These are phyloP conservation scores for Corymbia maculata DNA, from an alignment of 345 rosid genomes.

Conservation along the genomic window DNA sequence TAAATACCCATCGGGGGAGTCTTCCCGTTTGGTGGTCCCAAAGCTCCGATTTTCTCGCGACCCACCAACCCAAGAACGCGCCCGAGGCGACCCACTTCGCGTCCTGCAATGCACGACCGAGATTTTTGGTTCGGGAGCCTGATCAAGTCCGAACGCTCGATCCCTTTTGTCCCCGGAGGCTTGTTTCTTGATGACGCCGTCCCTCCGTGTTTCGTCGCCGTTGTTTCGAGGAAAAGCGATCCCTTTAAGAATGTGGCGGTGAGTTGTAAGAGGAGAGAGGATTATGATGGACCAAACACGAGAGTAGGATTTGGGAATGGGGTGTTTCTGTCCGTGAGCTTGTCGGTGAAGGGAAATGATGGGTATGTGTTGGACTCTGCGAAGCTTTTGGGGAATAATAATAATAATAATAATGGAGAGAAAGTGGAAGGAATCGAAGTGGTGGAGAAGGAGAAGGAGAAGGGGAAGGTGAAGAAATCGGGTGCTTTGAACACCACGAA, in stretches of 20 bases:
- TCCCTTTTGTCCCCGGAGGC: slow-evolving; percentile 24
- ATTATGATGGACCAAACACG: slow-evolving; percentile 11
- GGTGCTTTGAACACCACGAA: slow-evolving; percentile 65
- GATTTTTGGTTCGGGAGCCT: slow-evolving; percentile 30
- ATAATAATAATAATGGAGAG: slow-evolving; percentile 6
- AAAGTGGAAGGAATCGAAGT: slow-evolving; percentile 8
- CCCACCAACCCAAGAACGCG: background rate
- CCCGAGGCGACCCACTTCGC: background rate
- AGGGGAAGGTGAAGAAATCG: slow-evolving; percentile 15
- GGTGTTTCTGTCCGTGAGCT: slow-evolving; percentile 55
- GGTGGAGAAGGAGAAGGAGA: slow-evolving; percentile 10
- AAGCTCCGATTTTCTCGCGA: background rate
- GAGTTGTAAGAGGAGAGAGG: slow-evolving; percentile 9
- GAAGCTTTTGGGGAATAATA: slow-evolving; percentile 15
- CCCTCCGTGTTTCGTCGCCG: slow-evolving; percentile 37
- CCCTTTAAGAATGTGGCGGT: slow-evolving; percentile 3
- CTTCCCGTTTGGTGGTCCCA: background rate
- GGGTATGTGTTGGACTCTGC: slow-evolving; percentile 36
- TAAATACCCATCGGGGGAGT: background rate
- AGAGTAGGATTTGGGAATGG: slow-evolving; percentile 4
- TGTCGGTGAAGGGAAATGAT: slow-evolving; percentile 48
- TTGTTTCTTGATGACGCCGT: slow-evolving; percentile 40
- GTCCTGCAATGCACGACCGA: slow-evolving; percentile 30
- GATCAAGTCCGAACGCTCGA: slow-evolving; percentile 18
- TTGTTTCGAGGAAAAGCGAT: slow-evolving; percentile 1